Evolutionary conservation across 2,329 filamentous ascomycete genomes (phyloP).

Genomic region (Trichophyton verrucosum): DNA sequence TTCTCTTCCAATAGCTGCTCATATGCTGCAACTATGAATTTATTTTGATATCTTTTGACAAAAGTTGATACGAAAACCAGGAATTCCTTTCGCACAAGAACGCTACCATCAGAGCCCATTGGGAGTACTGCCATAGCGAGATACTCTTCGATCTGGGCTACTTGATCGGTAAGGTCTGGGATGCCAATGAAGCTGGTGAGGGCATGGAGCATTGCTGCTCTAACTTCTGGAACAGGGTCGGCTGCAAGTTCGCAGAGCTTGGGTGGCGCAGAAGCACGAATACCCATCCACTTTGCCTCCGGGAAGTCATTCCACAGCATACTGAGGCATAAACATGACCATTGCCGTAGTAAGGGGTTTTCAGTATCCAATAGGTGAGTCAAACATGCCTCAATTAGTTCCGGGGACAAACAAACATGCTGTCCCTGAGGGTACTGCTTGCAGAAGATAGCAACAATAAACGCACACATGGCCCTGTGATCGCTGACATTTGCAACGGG

Average conservation of each 20-base stretch:
- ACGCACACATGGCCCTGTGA: slow-evolving; percentile 97
- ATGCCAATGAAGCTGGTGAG: slow-evolving; percentile 91
- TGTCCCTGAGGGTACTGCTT: slow-evolving; percentile 88
- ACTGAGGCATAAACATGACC: slow-evolving; percentile 90
- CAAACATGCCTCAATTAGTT: slow-evolving; percentile 80
- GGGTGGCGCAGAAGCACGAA: slow-evolving; percentile 70
- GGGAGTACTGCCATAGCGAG: slow-evolving; percentile 80
- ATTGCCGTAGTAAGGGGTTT: slow-evolving; percentile 81
- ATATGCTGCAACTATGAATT: slow-evolving; percentile 81
- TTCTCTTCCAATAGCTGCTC: slow-evolving; percentile 81
- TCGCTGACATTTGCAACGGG: slow-evolving; percentile 81
- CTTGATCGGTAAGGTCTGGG: slow-evolving; percentile 79
- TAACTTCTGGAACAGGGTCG: slow-evolving; percentile 82
- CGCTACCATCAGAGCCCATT: slow-evolving; percentile 87
- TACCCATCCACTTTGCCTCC: slow-evolving; percentile 93
- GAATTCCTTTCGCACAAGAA: slow-evolving; percentile 85
- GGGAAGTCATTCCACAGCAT: slow-evolving; percentile 86
- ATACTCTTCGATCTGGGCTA: slow-evolving; percentile 79
- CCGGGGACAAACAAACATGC: slow-evolving; percentile 76
- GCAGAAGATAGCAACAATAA: slow-evolving; percentile 94
- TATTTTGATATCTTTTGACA: slow-evolving; percentile 77
- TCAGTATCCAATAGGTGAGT: slow-evolving; percentile 72
- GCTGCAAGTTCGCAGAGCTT: slow-evolving; percentile 69
- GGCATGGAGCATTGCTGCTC: slow-evolving; percentile 84
- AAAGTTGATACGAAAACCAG: slow-evolving; percentile 90